Conservation (phyloP, 1,139 yeast genomes). For the Petasospora fabianii region DNA sequence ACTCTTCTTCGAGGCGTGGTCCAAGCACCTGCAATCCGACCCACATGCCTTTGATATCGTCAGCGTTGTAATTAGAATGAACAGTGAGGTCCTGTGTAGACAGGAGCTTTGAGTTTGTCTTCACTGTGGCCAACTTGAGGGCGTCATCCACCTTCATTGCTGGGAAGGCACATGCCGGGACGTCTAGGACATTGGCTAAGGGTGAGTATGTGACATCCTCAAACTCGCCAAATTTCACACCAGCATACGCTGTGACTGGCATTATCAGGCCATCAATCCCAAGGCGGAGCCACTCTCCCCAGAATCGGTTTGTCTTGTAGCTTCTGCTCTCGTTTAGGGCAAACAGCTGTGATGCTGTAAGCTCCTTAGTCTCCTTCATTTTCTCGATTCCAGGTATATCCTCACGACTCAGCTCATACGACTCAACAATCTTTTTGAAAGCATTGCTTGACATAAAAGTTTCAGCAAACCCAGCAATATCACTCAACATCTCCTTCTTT, state of each 20-base stretch:
- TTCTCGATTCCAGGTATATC: conserved; percentile 45
- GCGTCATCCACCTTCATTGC: conserved; percentile 39
- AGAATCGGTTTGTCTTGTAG: conserved; percentile 32
- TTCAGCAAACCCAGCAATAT: conserved; percentile 28
- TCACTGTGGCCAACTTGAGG: conserved; percentile 23
- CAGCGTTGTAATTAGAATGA: conserved; percentile 31
- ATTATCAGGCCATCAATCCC: conserved; percentile 46
- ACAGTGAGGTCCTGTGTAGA: conserved; percentile 14
- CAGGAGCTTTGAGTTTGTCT: conserved; percentile 5
- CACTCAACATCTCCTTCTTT: conserved; percentile 14
- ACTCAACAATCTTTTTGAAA: conserved; percentile 45
- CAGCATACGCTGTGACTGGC: conserved; percentile 45
- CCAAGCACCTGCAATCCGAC: conserved; percentile 42
- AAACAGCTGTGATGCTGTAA: conserved; percentile 57
- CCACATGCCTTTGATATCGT: conserved; percentile 38
- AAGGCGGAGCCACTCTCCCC: conserved; percentile 44
- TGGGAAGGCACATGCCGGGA: conserved; percentile 55
- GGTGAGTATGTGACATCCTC: conserved; percentile 43
- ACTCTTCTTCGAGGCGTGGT: conserved; percentile 39
- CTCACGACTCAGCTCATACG: conserved; percentile 55
- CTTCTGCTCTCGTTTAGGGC: conserved; percentile 35
- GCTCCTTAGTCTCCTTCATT: conserved; percentile 41
- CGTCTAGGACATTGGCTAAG: conserved; percentile 56
- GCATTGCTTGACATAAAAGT: conserved; percentile 37
- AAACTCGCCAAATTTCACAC: conserved; percentile 31